phyloP scores from a whole-genome alignment of 352 stramenopile species.

The Phytophthora crassamura region DNA sequence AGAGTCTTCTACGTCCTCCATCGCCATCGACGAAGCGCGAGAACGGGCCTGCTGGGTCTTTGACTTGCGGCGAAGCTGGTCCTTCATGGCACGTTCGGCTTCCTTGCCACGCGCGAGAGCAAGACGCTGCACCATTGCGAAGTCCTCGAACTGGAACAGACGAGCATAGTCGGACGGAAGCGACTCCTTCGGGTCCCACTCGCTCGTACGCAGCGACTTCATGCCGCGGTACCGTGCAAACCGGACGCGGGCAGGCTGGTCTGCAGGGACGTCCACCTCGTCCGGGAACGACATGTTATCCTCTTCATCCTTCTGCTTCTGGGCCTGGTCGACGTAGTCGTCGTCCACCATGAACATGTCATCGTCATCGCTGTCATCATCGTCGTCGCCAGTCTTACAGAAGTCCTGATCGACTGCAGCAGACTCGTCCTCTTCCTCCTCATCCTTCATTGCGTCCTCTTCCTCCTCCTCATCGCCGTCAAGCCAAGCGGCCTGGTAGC shows the following conservation, averaged over 20 bases:
- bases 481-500: conserved; percentile 96
- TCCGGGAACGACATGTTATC: conserved; percentile 97
- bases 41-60: conserved; percentile 48
- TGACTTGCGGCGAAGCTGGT: conserved; percentile 65
- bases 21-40: conserved; percentile 64
- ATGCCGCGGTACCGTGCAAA: conserved; percentile 95
- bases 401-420: conserved; percentile 76
- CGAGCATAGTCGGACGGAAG: conserved; percentile 97
- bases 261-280: conserved; percentile 86
- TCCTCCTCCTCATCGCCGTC: conserved; percentile 75
- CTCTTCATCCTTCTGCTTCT: conserved; percentile 90
- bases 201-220: conserved; percentile 96
- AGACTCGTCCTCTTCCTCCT: conserved; percentile 56
- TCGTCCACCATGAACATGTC: conserved; percentile 84
- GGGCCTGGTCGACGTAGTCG: conserved; percentile 62
- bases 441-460: conserved; percentile 68
- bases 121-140: conserved; percentile 93
- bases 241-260: conserved; percentile 68
- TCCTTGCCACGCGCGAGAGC: conserved; percentile 87
- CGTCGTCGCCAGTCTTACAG: conserved; percentile 77
- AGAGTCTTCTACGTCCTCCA: conserved; percentile 77
- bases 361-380: conserved; percentile 73
- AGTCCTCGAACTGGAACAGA: conserved; percentile 97
- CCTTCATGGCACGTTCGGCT: conserved; percentile 74
- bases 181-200: conserved; percentile 99